A percentile compares a stretch with the other conserved stretches of the same genome.
phyloP scores from a whole-genome alignment of 768 basidiomycete genomes.

The Pleurotus eryngii region DNA sequence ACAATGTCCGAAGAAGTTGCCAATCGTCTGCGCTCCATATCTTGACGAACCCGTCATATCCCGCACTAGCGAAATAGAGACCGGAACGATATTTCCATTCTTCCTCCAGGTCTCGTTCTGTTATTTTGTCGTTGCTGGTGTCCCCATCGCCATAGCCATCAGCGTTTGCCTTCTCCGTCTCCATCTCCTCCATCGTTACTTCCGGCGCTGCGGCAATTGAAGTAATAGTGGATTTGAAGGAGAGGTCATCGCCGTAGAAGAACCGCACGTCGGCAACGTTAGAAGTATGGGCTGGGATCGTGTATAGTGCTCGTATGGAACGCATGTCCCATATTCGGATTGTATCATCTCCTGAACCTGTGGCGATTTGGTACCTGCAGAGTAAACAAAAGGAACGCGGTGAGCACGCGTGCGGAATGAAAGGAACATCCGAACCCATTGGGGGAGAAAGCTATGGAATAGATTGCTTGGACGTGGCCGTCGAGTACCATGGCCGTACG shows the following conservation, averaged over 20 bases:
- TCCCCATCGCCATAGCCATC: constrained; percentile 28
- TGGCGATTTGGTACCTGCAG: constrained; percentile 91
- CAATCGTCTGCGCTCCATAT: constrained; percentile 98
- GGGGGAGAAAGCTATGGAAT: constrained; percentile 88
- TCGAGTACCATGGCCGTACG: constrained; percentile 97
- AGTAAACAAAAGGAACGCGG: constrained; percentile 4
- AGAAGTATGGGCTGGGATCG: constrained; percentile 93
- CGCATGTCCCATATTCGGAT: constrained; percentile 99
- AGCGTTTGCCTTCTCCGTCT: constrained; percentile 28
- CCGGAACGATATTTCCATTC: constrained; percentile 85
- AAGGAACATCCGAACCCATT: constrained; percentile 70
- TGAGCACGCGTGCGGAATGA: background rate
- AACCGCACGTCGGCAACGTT: constrained; percentile 96
- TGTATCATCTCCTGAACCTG: constrained; percentile 95
- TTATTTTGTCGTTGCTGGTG: constrained; percentile 28
- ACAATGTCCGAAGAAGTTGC: constrained; percentile 84
- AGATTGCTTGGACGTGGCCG: constrained; percentile 92
- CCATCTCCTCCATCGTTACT: constrained; percentile 47
- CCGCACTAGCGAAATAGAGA: constrained; percentile 87
- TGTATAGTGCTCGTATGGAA: constrained; percentile 87
- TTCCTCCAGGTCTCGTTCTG: constrained; percentile 35
- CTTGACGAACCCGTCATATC: constrained; percentile 94
- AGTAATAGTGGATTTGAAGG: constrained; percentile 35
- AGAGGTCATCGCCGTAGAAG: constrained; percentile 67
- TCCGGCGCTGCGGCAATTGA: constrained; percentile 28